phyloP scores from a whole-genome alignment of 352 stramenopile species.

The Globisporangium okanoganense region DNA sequence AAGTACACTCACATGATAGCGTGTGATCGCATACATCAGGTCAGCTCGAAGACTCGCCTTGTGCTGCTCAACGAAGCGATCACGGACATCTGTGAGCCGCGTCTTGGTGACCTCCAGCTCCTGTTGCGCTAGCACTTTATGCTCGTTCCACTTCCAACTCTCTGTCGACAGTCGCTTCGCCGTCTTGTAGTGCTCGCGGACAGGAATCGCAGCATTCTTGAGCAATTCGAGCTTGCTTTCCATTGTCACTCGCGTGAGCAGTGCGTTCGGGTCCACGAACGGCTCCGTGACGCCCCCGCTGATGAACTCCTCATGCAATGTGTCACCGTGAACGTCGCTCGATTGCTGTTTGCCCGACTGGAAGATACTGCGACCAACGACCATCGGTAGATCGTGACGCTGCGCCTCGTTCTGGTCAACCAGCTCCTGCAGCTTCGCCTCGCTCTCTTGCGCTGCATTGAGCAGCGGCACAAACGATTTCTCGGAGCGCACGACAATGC shows the following conservation, averaged over 20 bases:
- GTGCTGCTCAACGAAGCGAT: conserved; percentile 53
- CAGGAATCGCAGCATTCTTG: conserved; percentile 39
- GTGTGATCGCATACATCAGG: conserved; percentile 33
- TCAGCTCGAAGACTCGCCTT: conserved; percentile 33
- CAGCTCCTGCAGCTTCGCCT: conserved; percentile 19
- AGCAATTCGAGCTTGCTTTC: conserved; percentile 64
- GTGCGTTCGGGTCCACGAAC: conserved; percentile 25
- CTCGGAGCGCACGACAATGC: conserved; percentile 41
- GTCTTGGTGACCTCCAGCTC: conserved; percentile 57
- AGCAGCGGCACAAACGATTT: conserved; percentile 34
- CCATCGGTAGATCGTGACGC: conserved; percentile 43
- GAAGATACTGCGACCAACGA: conserved; percentile 56
- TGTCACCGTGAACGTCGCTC: neutral
- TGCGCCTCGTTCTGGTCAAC: conserved; percentile 28
- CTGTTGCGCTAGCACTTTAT: conserved; percentile 40
- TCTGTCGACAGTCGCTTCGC: conserved; percentile 42
- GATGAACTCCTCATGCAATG: neutral
- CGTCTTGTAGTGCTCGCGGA: conserved; percentile 57
- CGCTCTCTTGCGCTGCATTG: conserved; percentile 19
- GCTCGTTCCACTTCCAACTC: conserved; percentile 57
- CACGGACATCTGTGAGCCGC: conserved; percentile 45
- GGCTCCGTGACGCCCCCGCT: conserved; percentile 18
- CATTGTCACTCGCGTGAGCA: conserved; percentile 54
- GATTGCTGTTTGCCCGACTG: conserved; percentile 14
- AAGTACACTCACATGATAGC: conserved; percentile 42